Base-by-base conservation (phyloP, 179 eudicot genomes). In the Monotropa hypopitys region DNA sequence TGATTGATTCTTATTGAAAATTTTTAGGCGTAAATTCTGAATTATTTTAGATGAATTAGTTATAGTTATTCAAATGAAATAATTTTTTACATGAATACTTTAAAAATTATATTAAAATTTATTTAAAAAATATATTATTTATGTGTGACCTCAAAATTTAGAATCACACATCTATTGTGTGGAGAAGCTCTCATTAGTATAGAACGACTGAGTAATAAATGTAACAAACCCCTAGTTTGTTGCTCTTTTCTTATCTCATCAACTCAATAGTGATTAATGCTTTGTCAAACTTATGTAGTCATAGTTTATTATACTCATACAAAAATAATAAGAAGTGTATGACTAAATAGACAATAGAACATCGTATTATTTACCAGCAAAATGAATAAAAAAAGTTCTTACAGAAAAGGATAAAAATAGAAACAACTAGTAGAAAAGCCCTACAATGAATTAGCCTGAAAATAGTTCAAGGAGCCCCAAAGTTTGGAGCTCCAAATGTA, bases 401-500 rank as follows among this genome's bases (percentile, higher is more conserved):
- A 18, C 3, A 2, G 1, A 38, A 18, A 33, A 32, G 7, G 26
- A 32, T 33, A 13, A 38, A 73, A n/a, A 53, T 3, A 0, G 21
- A 26, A 26, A 21, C 38, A n/a, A 28, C 12, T 28, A 47, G 21
- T 3, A 47, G 3, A 32, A 49, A 18, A 38, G 12, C 28, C 71
- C 71, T 40, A 4, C 5, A 35, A 18, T 38, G 47, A 69, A 42
- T 69, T 43, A 53, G 45, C 1, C 7, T n/a, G 18, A 5, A 7
- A 40, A 30, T 38, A 61, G 28, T 28, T 61, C 28, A 30, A 30
- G 35, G 38, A 61, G 67, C 4, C 67, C 38, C 0, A 38, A 61
- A 59, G 2, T 56, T 54, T 23, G 77, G 77, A 74, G 77, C 77
- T 74, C 67, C 77, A 12, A 74, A 23, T 38, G 21, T 51, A 32